Base-by-base conservation (phyloP, 1,284 basidiomycete genomes). In the Irpex sp. region DNA sequence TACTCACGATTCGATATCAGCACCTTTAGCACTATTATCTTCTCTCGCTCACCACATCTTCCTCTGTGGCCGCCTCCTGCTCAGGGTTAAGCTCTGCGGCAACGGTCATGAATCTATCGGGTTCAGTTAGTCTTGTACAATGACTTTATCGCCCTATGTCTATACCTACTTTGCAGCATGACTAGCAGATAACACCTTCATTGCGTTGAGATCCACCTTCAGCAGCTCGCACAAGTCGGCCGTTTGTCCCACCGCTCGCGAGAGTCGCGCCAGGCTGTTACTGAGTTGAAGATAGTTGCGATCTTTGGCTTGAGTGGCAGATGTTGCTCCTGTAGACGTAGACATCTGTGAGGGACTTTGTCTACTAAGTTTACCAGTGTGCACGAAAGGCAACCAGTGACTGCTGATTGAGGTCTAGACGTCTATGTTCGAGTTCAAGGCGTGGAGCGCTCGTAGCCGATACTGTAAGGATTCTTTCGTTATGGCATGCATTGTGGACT, bases 221-320 rank as follows among this genome's bases (percentile, higher is more conserved):
- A 90, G 78, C 62, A 55, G 11, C 7, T 89, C 89, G 71, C 87
- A 89, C 11, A 92, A 77, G 69, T 89, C 87, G 13, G 87, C 85
- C 0, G 89, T 90, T 67, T 84, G 85, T 33, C 81, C 78, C 37
- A 90, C 79, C 0, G 84, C 82, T 21, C 84, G 77, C 56, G 86
- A 83, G 73, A 90, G 84, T 56, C 86, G 77, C 21, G 80, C 81
- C 8, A 92, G 72, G 61, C 82, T 87, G 61, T 81, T 77, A 2
- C 87, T 82, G 4, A 92, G 81, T 70, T 91, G 89, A 26, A 81
- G 79, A 68, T 90, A 91, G 7, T 90, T 83, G 56, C 87, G 77
- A 68, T 91, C 89, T 72, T 91, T 91, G 36, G 88, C 83, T 66
- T 88, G 87, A 0, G 86, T 87, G 3, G 89, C 88, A 68, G 81